Conservation (phyloP, 192 early-diverging fungal genomes). For the Radiomyces spectabilis region DNA sequence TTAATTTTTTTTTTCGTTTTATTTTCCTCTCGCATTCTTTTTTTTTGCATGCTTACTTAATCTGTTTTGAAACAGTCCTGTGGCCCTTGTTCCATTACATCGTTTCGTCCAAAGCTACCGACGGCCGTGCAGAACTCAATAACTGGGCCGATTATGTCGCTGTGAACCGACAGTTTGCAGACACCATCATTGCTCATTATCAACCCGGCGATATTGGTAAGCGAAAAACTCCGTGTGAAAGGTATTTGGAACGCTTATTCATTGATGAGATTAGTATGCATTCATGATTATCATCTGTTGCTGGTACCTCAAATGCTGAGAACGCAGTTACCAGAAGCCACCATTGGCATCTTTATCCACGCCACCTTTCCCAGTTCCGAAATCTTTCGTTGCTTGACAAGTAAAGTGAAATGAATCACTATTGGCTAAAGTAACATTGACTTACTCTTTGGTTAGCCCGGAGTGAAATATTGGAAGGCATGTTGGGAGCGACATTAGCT, state of each 20-base stretch:
- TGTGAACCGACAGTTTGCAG: constrained; percentile 77
- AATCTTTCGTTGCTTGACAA: constrained; percentile 87
- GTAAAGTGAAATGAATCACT: constrained; percentile 24
- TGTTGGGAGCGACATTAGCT: constrained; percentile 85
- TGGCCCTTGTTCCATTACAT: constrained; percentile 97
- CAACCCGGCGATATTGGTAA: constrained; percentile 71
- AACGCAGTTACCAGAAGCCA: constrained; percentile 70
- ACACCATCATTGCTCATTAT: constrained; percentile 66
- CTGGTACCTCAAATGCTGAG: constrained; percentile 87
- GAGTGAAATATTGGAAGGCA: constrained; percentile 77
- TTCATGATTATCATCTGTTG: constrained; percentile 97
- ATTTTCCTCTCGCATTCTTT: constrained; percentile 1
- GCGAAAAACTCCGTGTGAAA: no score
- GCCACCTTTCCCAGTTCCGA: constrained; percentile 95
- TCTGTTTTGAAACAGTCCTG: no score
- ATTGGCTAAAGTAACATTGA: no score
- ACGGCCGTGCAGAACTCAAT: constrained; percentile 51
- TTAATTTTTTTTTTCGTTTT: not conserved
- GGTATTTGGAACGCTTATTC: no score
- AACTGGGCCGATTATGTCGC: constrained; percentile 79
- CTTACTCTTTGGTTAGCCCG: constrained; percentile 38
- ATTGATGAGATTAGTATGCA: constrained; percentile 83
- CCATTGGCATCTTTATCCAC: constrained; percentile 95
- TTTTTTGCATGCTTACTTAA: no score
- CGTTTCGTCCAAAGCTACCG: constrained; percentile 68